Evolutionary conservation across 441 rosid genomes (phyloP), one percentile per base, ranked within the genome.

Genomic region (Populus hybrid): DNA sequence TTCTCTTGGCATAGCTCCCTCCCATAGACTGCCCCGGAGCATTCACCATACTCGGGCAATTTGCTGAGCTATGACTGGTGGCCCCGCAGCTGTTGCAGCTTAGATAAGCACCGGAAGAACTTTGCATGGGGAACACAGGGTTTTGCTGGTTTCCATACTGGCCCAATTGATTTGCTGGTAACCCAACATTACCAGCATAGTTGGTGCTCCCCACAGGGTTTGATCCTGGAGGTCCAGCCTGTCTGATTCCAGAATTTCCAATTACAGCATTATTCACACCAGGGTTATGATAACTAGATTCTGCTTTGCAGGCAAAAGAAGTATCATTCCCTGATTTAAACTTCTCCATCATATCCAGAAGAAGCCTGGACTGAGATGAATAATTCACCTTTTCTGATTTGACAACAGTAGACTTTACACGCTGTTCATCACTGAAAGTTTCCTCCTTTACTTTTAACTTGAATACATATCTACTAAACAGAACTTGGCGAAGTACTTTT

Each of bases 391-490:
- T 92, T 30, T 94, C 99, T 35, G 89, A 94, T 85, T 87, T 95
- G 77, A 92, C 89, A 66, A 92, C 89, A 6, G 91, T 92, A 42
- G 92, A 91, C 84, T 92, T 96, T 74, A 96, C 91, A 3, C 97
- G 95, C 85, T 88, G 93, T 77, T 96, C 99, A 72, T 96, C 98
- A 68, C 91, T 89, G 75, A 83, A 93, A 1, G 87, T 89, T 83
- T 96, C 98, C 83, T 96, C 99, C 85, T 94, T 94, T 28, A 96
- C 88, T 84, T 94, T 96, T 84, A 96, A 85, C 94, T 96, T 96
- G 83, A 96, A 88, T 9, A 79, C 69, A 80, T 87, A 93, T 83
- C 87, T 91, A 36, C 82, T 85, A 78, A 93, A 96, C 79, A 92
- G 73, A 74, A 87, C 93, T 73, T 77, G 88, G 8, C 92, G 95